Conservation (phyloP, 2,329 filamentous ascomycete species). For the Aspergillus sp. region DNA sequence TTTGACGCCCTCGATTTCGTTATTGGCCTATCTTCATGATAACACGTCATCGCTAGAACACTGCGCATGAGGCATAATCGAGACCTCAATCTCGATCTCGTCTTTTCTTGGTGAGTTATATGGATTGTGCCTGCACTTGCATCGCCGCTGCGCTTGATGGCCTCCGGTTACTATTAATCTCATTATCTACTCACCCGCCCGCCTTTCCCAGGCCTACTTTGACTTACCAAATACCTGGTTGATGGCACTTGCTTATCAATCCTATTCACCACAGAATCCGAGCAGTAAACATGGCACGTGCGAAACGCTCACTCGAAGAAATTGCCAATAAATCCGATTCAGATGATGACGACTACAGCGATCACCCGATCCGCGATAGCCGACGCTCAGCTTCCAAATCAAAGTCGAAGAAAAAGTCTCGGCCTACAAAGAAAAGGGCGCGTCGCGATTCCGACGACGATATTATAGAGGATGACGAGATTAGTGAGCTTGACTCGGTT, state of each 20-base stretch:
- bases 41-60: not conserved
- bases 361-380: conserved; percentile 33
- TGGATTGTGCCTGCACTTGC: not conserved
- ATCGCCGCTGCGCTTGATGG: not conserved
- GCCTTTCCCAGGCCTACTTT: not conserved
- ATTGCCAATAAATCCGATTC: conserved; percentile 45
- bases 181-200: not conserved
- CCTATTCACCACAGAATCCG: not conserved
- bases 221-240: not conserved
- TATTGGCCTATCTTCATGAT: not conserved
- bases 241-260: not conserved
- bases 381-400: conserved; percentile 28
- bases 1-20: not conserved
- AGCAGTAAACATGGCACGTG: conserved; percentile 29
- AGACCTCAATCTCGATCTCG: not conserved
- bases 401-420: conserved; percentile 36
- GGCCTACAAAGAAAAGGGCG: conserved; percentile 37
- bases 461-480: conserved; percentile 38
- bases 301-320: conserved; percentile 46
- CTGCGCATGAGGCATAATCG: not conserved
- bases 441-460: conserved; percentile 50
- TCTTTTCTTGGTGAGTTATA: not conserved
- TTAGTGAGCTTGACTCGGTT: conserved; percentile 40
- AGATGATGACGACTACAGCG: conserved; percentile 46
- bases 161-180: too few relatives aligned